Base-by-base conservation (phyloP, 2,329 filamentous ascomycete species). In the Arthroderma uncinatum region DNA sequence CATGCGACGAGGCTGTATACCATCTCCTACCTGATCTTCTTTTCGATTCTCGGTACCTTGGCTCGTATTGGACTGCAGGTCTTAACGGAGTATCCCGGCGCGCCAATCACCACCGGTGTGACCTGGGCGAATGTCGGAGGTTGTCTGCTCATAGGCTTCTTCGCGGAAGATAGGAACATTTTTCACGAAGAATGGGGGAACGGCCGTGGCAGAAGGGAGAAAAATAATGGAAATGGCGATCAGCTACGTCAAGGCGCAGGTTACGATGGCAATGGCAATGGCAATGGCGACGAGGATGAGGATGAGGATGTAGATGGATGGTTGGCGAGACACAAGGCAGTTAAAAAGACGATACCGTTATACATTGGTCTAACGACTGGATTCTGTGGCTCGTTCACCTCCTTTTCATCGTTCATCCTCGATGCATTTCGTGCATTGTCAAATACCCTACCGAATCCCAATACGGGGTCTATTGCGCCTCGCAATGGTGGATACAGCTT, bases 101-200 rank as follows among this genome's bases (percentile, higher is more conserved):
- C 87, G 0, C 89, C 90, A 0, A 76, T 93, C 21, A 75, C 82
- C 4, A 91, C 88, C 57, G 80, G 82, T 54, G 84, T 87, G 1
- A 72, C 95, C 21, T 97, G 92, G 92, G 85, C 90, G 59, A 96
- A 97, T 66, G 85, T 95, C 50, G 82, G 78, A 1, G 92, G 92
- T 1, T 86, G 87, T 57, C 67, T 94, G 0, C 63, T 95, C 58
- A 87, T 97, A 82, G 92, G 93, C 1, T 94, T 95, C 66, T 78
- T 96, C 1, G 74, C 81, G 8, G 88, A 95, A 71, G 89, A 95
- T 66, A 78, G 82, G 60, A 83, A 80, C 64, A 73, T 95, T 5
- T 94, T 95, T 68, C 80, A 80, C 30, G 72, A 82, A 58, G 84
- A 87, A 72, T 85, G 81, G 81, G 82, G 81, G 2, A 21, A 52